Conservation (phyloP, 192 early-diverging fungal species). For the Entomortierella lignicola region DNA sequence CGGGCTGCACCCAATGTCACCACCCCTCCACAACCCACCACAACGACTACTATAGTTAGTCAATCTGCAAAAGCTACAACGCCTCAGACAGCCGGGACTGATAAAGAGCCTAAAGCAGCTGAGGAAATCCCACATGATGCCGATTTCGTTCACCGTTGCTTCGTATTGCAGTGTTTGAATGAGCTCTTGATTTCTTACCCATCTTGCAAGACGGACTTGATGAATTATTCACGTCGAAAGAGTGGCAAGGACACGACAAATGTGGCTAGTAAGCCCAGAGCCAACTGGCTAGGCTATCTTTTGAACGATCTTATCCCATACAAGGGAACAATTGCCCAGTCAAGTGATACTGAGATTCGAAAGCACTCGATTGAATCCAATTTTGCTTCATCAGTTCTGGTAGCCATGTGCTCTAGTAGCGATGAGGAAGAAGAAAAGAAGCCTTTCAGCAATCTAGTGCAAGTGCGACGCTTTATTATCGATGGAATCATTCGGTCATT, state of each 20-base stretch:
- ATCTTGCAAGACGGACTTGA: conserved; percentile 78
- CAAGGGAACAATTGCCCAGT: conserved; percentile 51
- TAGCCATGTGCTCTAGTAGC: conserved; percentile 65
- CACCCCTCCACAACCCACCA: neutral
- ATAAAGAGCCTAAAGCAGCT: neutral
- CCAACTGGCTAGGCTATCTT: conserved; percentile 68
- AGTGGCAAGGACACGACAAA: conserved; percentile 54
- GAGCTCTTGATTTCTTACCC: conserved; percentile 92
- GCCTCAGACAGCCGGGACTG: neutral
- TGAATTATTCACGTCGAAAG: conserved; percentile 66
- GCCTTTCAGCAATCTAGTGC: conserved; percentile 65
- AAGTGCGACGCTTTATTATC: conserved; percentile 73
- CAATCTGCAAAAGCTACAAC: neutral
- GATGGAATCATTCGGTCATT: conserved; percentile 72
- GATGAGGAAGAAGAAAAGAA: conserved; percentile 62
- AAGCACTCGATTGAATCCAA: conserved; percentile 73
- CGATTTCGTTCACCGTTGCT: conserved; percentile 63
- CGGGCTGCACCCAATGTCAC: conserved; percentile 4
- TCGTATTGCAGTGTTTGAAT: conserved; percentile 86
- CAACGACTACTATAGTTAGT: neutral
- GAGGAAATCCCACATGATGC: conserved; percentile 8
- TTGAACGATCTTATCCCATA: conserved; percentile 77
- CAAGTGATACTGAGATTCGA: conserved; percentile 58
- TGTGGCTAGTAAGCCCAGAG: conserved; percentile 51
- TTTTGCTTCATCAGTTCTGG: conserved; percentile 75